Evolutionary conservation across 768 basidiomycete genomes (phyloP), one percentile per base, ranked within the genome.

Genomic region (Russula earlei): DNA sequence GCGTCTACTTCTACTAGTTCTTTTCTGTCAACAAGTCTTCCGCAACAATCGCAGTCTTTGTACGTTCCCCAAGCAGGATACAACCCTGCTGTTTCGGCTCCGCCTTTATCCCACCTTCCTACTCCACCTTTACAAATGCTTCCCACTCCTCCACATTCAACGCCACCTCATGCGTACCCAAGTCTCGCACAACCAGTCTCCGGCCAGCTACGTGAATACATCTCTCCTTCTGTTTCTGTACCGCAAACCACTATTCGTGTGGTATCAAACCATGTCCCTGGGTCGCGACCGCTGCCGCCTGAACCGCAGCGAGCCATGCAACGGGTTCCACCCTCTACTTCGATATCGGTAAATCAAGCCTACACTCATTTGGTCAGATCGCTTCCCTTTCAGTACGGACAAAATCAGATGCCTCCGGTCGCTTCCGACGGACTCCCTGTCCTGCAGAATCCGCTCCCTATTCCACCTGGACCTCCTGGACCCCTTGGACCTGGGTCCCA

Each of bases 111-210:
- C 40, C 62, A 58, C 19, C 63, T 66, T 56, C 48, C 61, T 5
- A 58, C 58, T 3, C 54, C 55, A 5, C 53, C 63, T 43, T 49
- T 53, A 17, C 45, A 54, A 31, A 66, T 72, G 52, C 69, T 72
- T 19, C 63, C 72, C 2, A 65, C 70, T 11, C 70, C 73, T 27
- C 74, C 77, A 41, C 72, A 75, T 55, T 77, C 64, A 60, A 55
- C 59, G 19, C 62, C 59, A 41, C 58, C 62, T 14, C 63, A 58
- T 34, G 41, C 33, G 15, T 52, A 53, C 7, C 31, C 54, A 22
- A 19, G 54, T 25, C 47, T 37, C n/a, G 15, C 37, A 6, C 56
- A 54, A 27, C 27, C 52, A 34, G 20, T 49, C 37, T 22, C 41
- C 8, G 14, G 41, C 36, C 47, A 44, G 29, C 34, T 46, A 1